Conservation (phyloP, 208 protist species). For the Leishmania braziliensis region DNA sequence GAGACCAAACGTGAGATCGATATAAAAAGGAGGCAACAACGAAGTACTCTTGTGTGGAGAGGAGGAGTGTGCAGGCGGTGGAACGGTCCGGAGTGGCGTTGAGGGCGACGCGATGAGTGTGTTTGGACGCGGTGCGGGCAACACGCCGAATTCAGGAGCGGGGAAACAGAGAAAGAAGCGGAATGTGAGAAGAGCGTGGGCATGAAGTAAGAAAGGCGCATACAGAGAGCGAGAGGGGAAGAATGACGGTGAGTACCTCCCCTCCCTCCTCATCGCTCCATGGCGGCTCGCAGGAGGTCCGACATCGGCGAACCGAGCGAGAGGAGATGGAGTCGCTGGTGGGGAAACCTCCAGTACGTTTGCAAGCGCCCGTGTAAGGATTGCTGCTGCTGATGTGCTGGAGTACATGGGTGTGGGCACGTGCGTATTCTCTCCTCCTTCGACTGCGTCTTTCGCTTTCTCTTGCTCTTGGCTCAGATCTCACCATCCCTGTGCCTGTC, state of each 20-base stretch:
- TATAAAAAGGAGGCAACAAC: background rate
- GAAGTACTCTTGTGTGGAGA: background rate
- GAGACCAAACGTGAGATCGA: background rate
- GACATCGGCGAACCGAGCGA: background rate
- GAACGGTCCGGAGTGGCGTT: background rate
- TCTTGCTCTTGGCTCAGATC: too few relatives aligned
- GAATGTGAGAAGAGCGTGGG: background rate
- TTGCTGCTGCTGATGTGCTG: background rate
- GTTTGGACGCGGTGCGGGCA: background rate
- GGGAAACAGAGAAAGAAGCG: background rate
- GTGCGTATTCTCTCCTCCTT: background rate
- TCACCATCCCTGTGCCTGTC: background rate
- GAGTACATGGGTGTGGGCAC: background rate
- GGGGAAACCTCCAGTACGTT: background rate
- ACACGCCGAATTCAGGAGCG: background rate
- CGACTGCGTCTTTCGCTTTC: background rate
- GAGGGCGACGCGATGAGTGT: background rate
- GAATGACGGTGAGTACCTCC: background rate
- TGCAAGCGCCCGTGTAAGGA: background rate
- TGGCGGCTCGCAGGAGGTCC: background rate
- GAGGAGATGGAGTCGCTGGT: background rate
- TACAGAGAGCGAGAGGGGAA: background rate
- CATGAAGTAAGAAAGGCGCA: background rate
- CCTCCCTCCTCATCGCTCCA: background rate
- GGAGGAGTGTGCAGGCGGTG: background rate